phyloP scores from a whole-genome alignment of 208 protist species.

The Leishmania lainsoni region DNA sequence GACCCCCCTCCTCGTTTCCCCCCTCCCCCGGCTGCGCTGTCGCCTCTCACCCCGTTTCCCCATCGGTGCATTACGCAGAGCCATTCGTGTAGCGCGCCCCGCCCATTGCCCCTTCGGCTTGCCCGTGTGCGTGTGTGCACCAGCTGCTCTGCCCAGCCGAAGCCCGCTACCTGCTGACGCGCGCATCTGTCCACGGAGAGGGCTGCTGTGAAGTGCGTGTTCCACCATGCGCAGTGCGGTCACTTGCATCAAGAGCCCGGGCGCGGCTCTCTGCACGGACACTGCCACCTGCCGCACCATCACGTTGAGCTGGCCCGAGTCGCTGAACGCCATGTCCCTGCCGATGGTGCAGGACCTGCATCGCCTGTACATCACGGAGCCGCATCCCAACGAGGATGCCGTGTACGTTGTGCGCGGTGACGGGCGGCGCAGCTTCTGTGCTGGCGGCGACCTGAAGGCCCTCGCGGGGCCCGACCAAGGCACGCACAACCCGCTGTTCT shows the following conservation, averaged over 20 bases:
- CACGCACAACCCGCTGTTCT: slow-evolving; percentile 44
- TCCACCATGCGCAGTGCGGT: slow-evolving; percentile 5
- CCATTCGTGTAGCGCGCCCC: not conserved
- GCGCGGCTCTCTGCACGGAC: slow-evolving; percentile 32
- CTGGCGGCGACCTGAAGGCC: slow-evolving; percentile 68
- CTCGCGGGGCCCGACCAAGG: slow-evolving; percentile 22
- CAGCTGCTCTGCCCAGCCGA: not conserved
- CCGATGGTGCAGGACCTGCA: slow-evolving; percentile 51
- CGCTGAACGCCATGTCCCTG: slow-evolving; percentile 54
- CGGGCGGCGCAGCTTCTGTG: slow-evolving; percentile 65
- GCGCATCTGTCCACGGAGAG: not conserved
- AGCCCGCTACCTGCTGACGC: not conserved
- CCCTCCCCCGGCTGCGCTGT: not conserved
- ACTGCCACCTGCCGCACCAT: slow-evolving; percentile 47
- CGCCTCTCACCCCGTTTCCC: not conserved
- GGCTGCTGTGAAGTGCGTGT: not conserved
- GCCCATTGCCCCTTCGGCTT: not conserved
- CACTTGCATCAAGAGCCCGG: slow-evolving; percentile 3
- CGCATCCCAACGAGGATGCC: slow-evolving; percentile 40
- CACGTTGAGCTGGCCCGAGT: slow-evolving; percentile 36
- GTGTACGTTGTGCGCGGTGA: slow-evolving; percentile 49
- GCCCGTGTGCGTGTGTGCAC: not conserved
- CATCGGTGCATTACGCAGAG: not conserved
- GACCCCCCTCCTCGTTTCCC: not conserved
- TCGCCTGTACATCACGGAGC: slow-evolving; percentile 38